phyloP scores from a whole-genome alignment of 495 filamentous ascomycete species.

The Penicillium herquei region DNA sequence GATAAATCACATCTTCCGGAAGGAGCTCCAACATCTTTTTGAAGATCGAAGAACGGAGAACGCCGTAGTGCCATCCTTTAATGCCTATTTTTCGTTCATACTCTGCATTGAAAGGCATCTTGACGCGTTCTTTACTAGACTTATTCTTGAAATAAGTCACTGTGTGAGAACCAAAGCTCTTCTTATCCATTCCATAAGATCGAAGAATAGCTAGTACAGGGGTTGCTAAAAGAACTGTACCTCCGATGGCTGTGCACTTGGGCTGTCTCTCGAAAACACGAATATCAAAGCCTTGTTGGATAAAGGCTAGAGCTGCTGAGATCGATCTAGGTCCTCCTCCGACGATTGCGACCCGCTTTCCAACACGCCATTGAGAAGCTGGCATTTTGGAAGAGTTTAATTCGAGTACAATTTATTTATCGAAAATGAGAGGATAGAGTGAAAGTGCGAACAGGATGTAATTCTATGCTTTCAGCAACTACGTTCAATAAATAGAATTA shows the following conservation, averaged over 20 bases:
- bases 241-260: constrained; percentile 10
- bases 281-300: constrained; percentile 12
- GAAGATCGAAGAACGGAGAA: constrained; percentile 19
- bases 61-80: constrained; percentile 23
- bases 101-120: constrained; percentile 18
- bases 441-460: no score
- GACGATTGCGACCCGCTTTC: constrained; percentile 12
- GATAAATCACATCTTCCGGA: constrained; percentile 8
- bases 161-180: constrained; percentile 12
- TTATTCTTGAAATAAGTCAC: constrained; percentile 12
- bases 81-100: constrained; percentile 17
- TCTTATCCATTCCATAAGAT: constrained; percentile 2
- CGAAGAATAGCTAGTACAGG: constrained; percentile 13
- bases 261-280: constrained; percentile 11
- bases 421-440: no score
- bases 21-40: constrained; percentile 17
- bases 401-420: no score
- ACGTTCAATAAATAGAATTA: no score
- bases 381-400: no score
- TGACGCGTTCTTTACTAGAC: constrained; percentile 6
- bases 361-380: constrained; percentile 5
- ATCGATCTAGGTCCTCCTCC: constrained; percentile 11
- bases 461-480: no score
- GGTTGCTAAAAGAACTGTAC: constrained; percentile 9
- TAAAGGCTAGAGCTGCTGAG: constrained; percentile 11